A percentile compares a stretch with the other conserved stretches of the same genome.
Conservation (phyloP, 352 stramenopile species). For the Pilasporangium apinafurcum region DNA sequence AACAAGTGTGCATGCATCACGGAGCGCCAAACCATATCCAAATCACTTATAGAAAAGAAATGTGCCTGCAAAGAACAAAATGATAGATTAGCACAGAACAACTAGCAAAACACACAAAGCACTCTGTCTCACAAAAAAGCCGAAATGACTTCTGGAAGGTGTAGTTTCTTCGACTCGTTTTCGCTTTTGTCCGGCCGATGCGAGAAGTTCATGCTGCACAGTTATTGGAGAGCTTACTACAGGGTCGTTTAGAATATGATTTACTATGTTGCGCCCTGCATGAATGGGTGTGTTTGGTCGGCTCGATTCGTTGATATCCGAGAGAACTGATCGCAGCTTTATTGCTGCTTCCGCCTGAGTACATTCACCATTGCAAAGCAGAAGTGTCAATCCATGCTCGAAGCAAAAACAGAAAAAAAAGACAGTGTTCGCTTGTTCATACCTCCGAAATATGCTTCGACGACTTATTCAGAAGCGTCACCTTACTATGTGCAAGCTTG, state of each 20-base stretch:
- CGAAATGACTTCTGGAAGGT: neutral
- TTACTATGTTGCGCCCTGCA: no score
- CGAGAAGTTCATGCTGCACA: neutral
- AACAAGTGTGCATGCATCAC: constrained; percentile 61
- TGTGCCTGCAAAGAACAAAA: constrained; percentile 19
- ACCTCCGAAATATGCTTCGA: constrained; percentile 13
- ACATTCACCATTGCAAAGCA: no score
- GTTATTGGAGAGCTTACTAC: no score
- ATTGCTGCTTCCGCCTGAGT: no score
- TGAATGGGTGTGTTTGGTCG: no score
- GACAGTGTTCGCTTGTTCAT: no score
- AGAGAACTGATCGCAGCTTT: no score
- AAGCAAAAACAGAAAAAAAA: no score
- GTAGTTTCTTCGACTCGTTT: constrained; percentile 12
- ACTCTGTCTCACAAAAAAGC: constrained; percentile 29
- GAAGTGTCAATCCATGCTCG: no score
- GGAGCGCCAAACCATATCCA: constrained; percentile 57
- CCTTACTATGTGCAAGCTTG: constrained; percentile 22
- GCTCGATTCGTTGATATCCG: no score
- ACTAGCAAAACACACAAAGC: neutral
- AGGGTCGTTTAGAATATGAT: no score
- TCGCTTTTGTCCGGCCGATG: constrained; percentile 14
- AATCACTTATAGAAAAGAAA: constrained; percentile 45
- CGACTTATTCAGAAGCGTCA: constrained; percentile 20
- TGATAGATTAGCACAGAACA: neutral